Conservation (phyloP, 2,329 filamentous ascomycete genomes). For the Coniochaeta sp. region DNA sequence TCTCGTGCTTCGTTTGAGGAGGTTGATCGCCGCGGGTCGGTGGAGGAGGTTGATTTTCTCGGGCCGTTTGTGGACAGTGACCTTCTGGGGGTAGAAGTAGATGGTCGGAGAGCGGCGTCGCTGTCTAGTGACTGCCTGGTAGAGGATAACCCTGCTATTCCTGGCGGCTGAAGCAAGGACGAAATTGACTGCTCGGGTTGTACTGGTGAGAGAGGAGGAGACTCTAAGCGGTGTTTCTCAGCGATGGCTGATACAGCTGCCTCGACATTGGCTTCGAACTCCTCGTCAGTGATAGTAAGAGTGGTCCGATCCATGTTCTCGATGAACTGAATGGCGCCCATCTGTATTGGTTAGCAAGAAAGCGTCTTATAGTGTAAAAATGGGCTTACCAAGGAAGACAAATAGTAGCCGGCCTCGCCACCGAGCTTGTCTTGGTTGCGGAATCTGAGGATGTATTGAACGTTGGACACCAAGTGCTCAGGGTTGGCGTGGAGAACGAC, state of each 20-base stretch:
- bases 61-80: slow-evolving; percentile 42
- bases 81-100: slow-evolving; percentile 37
- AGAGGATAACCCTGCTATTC: slow-evolving; percentile 41
- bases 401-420: slow-evolving; percentile 96
- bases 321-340: slow-evolving; percentile 94
- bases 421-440: slow-evolving; percentile 95
- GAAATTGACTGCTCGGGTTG: slow-evolving; percentile 42
- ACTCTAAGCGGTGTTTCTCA: slow-evolving; percentile 65
- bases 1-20: slow-evolving; percentile 44
- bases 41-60: no score
- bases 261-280: slow-evolving; percentile 96
- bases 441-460: slow-evolving; percentile 96
- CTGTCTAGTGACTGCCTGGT: slow-evolving; percentile 35
- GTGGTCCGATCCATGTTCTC: slow-evolving; percentile 93
- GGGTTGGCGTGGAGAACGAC: slow-evolving; percentile 92
- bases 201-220: slow-evolving; percentile 34
- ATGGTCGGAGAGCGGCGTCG: slow-evolving; percentile 20
- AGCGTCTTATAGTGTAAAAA: background rate
- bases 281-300: slow-evolving; percentile 86
- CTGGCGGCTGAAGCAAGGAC: slow-evolving; percentile 13
- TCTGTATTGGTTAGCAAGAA: slow-evolving; percentile 33
- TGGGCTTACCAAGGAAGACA: slow-evolving; percentile 72
- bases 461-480: slow-evolving; percentile 91
- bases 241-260: slow-evolving; percentile 92
- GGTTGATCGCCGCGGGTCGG: no score